Conservation (phyloP, 192 early-diverging fungal genomes). For the Geosiphon pyriformis region DNA sequence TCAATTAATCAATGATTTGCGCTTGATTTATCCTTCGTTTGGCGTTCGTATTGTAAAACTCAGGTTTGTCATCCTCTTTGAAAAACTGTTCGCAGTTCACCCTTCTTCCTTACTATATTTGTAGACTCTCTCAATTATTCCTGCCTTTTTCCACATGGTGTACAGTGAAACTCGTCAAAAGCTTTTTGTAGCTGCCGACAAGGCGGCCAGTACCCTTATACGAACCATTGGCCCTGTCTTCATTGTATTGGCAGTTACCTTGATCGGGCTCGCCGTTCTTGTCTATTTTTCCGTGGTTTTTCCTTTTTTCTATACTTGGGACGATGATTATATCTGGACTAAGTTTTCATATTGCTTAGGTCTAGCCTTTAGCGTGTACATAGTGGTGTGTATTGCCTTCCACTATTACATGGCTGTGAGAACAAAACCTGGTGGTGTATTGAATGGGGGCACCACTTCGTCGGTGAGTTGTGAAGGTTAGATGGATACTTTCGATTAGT, state of each 20-base stretch:
- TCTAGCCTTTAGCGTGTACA: constrained; percentile 36
- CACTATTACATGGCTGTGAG: constrained; percentile 54
- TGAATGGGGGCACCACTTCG: constrained; percentile 29
- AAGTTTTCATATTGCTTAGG: constrained; percentile 33
- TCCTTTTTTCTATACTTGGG: constrained; percentile 44
- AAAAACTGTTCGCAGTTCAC: no score
- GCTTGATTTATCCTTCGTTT: no score
- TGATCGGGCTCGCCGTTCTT: constrained; percentile 39
- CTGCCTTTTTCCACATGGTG: constrained; percentile 1
- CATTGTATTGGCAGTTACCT: constrained; percentile 40
- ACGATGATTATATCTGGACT: constrained; percentile 32
- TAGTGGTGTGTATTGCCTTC: constrained; percentile 48
- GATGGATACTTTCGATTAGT: neutral
- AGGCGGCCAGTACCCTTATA: constrained; percentile 31
- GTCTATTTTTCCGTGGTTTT: constrained; percentile 43
- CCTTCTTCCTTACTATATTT: no score
- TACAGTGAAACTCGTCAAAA: neutral
- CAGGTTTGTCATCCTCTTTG: no score
- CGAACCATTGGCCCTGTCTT: constrained; percentile 45
- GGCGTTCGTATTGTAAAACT: no score
- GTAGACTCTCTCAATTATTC: no score
- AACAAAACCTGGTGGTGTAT: constrained; percentile 45
- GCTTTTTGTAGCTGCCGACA: constrained; percentile 8
- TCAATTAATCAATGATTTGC: no score
- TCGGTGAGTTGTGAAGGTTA: constrained; percentile 12